These are phyloP conservation scores for Potentilla sterilis DNA, from an alignment of 306 rosid species.

Conservation along the genomic window DNA sequence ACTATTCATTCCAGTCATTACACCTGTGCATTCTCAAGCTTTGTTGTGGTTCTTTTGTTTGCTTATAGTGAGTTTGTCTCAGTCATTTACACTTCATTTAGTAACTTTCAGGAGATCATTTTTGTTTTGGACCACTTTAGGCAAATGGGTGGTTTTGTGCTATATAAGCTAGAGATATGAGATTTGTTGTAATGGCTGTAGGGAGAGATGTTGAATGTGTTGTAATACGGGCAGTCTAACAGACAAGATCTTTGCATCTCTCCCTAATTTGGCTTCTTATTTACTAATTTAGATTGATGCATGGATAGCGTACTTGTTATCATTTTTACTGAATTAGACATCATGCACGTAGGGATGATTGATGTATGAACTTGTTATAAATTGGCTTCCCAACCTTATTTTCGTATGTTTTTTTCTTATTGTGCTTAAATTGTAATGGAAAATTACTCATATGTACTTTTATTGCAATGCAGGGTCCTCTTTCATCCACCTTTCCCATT, in stretches of 20 bases:
- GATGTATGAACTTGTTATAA: not conserved
- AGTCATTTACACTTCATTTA: not conserved
- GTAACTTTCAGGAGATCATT: not conserved
- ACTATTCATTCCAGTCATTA: not conserved
- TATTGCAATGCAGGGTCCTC: constrained; percentile 71
- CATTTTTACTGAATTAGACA: not conserved
- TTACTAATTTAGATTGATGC: too few species aligned
- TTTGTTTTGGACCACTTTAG: not conserved
- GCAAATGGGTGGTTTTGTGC: not conserved
- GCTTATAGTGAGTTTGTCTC: not conserved
- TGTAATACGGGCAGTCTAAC: not conserved
- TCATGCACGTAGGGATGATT: not conserved
- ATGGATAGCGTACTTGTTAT: not conserved
- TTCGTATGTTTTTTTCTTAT: not conserved
- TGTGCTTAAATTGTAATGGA: not conserved
- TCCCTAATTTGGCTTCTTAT: not conserved
- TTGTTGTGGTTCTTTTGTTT: not conserved
- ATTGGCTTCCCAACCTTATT: too few species aligned
- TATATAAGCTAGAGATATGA: not conserved
- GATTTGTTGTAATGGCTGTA: not conserved
- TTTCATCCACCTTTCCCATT: constrained; percentile 64
- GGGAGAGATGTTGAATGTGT: not conserved
- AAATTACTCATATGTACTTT: not conserved
- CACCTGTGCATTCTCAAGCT: not conserved
- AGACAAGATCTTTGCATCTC: not conserved